Conservation (phyloP, 441 rosid species). For the Croton setiger region DNA sequence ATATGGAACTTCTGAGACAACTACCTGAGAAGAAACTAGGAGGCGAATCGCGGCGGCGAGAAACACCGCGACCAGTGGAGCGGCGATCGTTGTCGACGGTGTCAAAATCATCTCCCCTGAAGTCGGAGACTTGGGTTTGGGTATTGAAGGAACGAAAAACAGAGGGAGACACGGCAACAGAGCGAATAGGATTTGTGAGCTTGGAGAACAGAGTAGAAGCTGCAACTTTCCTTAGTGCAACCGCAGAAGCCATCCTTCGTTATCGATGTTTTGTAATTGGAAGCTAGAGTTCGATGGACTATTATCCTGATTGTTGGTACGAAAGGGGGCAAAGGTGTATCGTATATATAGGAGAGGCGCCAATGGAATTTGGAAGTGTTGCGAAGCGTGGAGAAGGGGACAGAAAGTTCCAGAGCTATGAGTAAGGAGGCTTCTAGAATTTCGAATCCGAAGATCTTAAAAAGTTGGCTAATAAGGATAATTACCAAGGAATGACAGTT, state of each 20-base stretch:
- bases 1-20: too few species aligned
- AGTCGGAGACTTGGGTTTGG: conserved; percentile 15
- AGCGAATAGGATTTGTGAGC: conserved; percentile 23
- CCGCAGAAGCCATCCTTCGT: conserved; percentile 24
- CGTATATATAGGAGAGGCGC: neutral
- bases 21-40: conserved; percentile 18
- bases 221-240: conserved; percentile 22
- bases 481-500: too few species aligned
- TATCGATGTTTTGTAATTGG: too few species aligned
- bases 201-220: conserved; percentile 23
- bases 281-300: neutral
- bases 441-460: neutral
- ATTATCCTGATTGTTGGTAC: neutral
- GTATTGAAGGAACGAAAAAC: conserved; percentile 34
- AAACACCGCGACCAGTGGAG: neutral
- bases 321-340: neutral
- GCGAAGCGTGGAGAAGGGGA: conserved; percentile 10
- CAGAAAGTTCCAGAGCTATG: conserved; percentile 19
- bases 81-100: conserved; percentile 2
- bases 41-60: conserved; percentile 7
- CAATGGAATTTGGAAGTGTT: too few species aligned
- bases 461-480: neutral
- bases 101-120: conserved; percentile 8
- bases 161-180: conserved; percentile 16
- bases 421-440: neutral